Base-by-base conservation (phyloP, 305 asterid species). In the Fraxinus nigra region DNA sequence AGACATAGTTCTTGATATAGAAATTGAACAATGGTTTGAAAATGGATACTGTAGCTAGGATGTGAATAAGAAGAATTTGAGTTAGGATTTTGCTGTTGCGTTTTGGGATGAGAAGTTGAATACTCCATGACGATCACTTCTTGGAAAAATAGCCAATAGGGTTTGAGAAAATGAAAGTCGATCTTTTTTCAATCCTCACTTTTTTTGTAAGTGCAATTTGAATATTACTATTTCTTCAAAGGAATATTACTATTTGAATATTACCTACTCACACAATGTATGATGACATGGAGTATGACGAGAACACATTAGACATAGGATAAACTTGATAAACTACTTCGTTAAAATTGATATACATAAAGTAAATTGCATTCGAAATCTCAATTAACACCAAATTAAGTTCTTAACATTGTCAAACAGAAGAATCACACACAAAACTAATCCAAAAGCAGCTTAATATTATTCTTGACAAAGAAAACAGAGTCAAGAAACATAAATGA, bases 71-170 rank as follows among this genome's bases (percentile, higher is more conserved):
- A 77, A 78, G 56, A 54, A 80, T 65, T 81, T 30, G 88, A 78
- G 80, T 81, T 75, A 65, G 82, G 80, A 16, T 85, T 78, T 37
- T 77, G 89, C 79, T 84, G 84, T 72, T 74, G 70, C 0, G 86
- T n/a, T n/a, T 78, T 56, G 22, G 89, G 75, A 69, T 88, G 85
- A 74, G 91, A 88, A 80, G 91, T 89, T 34, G 91, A 88, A 77
- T 89, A 86, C 76, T 89, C 91, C 91, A 63, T 63, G 33, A 63
- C 4, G 72, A 63, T 63, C 3, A 38, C 3, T 8, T 3, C 48
- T 33, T 28, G 77, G 76, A 9, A 67, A 59, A 28, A 34, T 32
- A 40, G 56, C 79, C 69, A 75, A 63, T 24, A 63, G 72, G 72
- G 33, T 63, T 63, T 33, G 75, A 72, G n/a, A 34, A 46, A 14